phyloP scores from a whole-genome alignment of 2,329 filamentous ascomycete species.

The Incumbomyces lentus region DNA sequence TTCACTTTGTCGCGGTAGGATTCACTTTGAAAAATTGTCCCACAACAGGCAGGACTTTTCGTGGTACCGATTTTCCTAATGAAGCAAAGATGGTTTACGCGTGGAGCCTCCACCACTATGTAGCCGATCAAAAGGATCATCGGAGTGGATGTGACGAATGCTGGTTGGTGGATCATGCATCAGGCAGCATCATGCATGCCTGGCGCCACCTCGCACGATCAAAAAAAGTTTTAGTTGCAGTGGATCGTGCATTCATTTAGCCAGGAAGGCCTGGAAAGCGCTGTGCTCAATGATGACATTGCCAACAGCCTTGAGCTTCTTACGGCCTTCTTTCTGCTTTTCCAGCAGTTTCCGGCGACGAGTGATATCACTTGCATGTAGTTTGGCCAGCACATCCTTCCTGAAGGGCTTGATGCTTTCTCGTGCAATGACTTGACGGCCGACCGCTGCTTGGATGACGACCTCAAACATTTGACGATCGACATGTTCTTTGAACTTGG shows the following conservation, averaged over 20 bases:
- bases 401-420: constrained; percentile 95
- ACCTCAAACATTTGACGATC: constrained; percentile 96
- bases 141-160: neutral
- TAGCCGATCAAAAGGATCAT: neutral
- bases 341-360: constrained; percentile 78
- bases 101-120: neutral
- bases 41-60: neutral
- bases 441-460: constrained; percentile 82
- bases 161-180: neutral
- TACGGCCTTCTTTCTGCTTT: constrained; percentile 92
- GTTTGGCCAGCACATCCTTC: constrained; percentile 86
- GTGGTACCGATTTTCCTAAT: constrained; percentile 1
- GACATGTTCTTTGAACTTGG: constrained; percentile 94
- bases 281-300: constrained; percentile 95
- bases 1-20: too few relatives aligned
- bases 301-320: constrained; percentile 64
- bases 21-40: too few relatives aligned
- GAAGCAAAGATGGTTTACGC: neutral
- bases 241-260: constrained; percentile 51
- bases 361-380: constrained; percentile 82
- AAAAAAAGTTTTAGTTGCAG: too few relatives aligned
- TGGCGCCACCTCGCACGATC: neutral
- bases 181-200: neutral
- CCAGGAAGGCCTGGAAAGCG: constrained; percentile 86
- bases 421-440: constrained; percentile 71